These are phyloP conservation scores for Kuraishia piskuri DNA, from an alignment of 805 yeast genomes.

Conservation along the genomic window DNA sequence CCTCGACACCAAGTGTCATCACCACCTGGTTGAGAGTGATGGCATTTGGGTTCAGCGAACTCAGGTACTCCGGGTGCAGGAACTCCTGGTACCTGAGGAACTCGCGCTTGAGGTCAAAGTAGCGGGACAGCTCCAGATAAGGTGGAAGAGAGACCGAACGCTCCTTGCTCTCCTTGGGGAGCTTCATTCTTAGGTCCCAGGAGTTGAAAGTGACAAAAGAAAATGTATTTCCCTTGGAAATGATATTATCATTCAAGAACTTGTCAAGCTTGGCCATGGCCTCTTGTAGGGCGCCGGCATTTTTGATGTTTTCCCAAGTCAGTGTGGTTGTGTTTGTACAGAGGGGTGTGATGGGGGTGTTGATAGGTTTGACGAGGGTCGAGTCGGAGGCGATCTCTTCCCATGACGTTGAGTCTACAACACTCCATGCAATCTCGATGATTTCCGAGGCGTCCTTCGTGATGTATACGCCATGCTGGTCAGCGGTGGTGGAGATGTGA, in stretches of 20 bases:
- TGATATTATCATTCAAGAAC: conserved; percentile 34
- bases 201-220: conserved; percentile 57
- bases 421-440: conserved; percentile 59
- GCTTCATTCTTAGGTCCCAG: conserved; percentile 67
- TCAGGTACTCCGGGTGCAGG: conserved; percentile 44
- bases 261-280: conserved; percentile 50
- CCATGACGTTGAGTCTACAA: conserved; percentile 46
- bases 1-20: conserved; percentile 12
- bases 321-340: conserved; percentile 44
- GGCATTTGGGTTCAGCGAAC: conserved; percentile 21
- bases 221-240: conserved; percentile 39
- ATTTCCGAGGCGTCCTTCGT: conserved; percentile 63
- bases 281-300: conserved; percentile 52
- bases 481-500: conserved; percentile 58
- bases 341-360: conserved; percentile 56
- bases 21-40: conserved; percentile 13
- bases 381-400: conserved; percentile 33
- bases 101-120: conserved; percentile 72
- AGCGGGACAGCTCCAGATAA: conserved; percentile 65
- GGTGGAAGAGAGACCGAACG: conserved; percentile 63
- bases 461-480: conserved; percentile 49
- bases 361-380: conserved; percentile 48
- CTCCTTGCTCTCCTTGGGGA: conserved; percentile 77
- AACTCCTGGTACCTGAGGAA: conserved; percentile 59
- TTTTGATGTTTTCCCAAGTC: conserved; percentile 53